A percentile compares a stretch with the other conserved stretches of the same genome.
These are phyloP conservation scores for Vaccinium macrocarpon DNA, from an alignment of 148 eudicot genomes.

Conservation along the genomic window DNA sequence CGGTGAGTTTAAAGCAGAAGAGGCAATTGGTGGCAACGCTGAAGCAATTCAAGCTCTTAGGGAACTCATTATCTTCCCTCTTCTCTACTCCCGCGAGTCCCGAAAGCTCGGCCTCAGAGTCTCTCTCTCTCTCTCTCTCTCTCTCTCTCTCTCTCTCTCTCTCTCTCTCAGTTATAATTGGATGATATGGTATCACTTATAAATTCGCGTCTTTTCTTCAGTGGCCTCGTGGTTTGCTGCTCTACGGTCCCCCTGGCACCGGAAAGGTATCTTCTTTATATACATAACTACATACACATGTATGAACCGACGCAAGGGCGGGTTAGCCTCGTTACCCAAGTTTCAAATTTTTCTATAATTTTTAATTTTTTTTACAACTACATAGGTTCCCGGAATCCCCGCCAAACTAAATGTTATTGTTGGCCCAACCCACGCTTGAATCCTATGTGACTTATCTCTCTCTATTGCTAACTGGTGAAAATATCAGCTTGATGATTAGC, in stretches of 20 bases:
- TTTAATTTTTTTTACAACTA: too few relatives aligned
- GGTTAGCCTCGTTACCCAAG: too few relatives aligned
- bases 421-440: too few relatives aligned
- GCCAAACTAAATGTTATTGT: too few relatives aligned
- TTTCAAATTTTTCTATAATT: too few relatives aligned
- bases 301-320: too few relatives aligned
- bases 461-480: not conserved
- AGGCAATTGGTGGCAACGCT: slow-evolving; percentile 69
- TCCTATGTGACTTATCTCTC: not conserved
- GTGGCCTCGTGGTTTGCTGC: slow-evolving; percentile 92
- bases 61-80: slow-evolving; percentile 71
- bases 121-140: slow-evolving; percentile 2
- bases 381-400: too few relatives aligned
- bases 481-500: not conserved
- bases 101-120: slow-evolving; percentile 64
- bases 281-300: too few relatives aligned
- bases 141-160: not conserved
- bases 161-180: not conserved
- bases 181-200: not conserved
- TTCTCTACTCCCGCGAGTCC: slow-evolving; percentile 52
- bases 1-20: slow-evolving; percentile 64
- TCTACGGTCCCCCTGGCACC: slow-evolving; percentile 94
- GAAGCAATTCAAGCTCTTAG: slow-evolving; percentile 78
- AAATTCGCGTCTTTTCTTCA: slow-evolving; percentile 20
- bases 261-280: slow-evolving; percentile 59